phyloP scores from a whole-genome alignment of 768 basidiomycete species.

The Naganishia randhawae region DNA sequence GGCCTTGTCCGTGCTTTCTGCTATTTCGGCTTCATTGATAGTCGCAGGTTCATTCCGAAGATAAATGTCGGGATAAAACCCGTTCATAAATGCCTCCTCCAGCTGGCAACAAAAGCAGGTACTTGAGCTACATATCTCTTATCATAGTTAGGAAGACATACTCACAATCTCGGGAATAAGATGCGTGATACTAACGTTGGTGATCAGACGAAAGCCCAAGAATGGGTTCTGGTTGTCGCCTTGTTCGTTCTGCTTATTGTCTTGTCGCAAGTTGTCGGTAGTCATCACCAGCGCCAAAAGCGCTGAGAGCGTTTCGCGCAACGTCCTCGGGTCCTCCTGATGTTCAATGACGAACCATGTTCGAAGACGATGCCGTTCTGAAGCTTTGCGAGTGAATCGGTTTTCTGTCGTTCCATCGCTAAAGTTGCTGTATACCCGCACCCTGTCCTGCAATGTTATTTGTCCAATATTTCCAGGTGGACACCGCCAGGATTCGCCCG shows the following conservation, averaged over 20 bases:
- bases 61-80: too few relatives aligned
- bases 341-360: not conserved
- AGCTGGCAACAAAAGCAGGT: too few relatives aligned
- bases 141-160: too few relatives aligned
- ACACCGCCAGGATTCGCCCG: too few relatives aligned
- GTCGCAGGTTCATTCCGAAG: too few relatives aligned
- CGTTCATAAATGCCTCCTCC: too few relatives aligned
- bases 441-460: not conserved
- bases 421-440: not conserved
- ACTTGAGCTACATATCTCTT: too few relatives aligned
- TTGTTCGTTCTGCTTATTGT: not conserved
- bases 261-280: not conserved
- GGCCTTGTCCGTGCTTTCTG: too few relatives aligned
- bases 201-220: not conserved
- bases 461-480: not conserved
- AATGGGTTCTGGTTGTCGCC: not conserved
- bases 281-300: not conserved
- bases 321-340: not conserved
- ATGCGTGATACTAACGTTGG: not conserved
- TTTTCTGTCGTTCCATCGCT: not conserved
- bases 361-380: not conserved
- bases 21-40: too few relatives aligned
- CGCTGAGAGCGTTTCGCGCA: not conserved
- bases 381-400: too few relatives aligned
- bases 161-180: not conserved